phyloP scores from a whole-genome alignment of 225 moss, liverwort and hornwort genomes.

The Straminergon stramineum region DNA sequence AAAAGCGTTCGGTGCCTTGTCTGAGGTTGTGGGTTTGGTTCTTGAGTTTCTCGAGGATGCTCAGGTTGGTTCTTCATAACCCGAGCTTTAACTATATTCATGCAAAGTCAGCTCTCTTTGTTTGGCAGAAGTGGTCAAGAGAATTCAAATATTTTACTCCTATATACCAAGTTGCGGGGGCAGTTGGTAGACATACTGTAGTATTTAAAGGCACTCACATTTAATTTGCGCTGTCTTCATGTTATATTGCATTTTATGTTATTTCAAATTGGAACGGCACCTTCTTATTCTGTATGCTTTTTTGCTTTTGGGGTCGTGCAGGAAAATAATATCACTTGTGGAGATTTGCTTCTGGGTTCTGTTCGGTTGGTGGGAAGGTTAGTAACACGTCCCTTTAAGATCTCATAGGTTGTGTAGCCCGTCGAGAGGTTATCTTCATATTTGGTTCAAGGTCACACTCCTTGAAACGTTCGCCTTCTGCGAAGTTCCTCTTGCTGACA shows the following conservation, averaged over 20 bases:
- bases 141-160: background rate
- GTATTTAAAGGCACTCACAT: background rate
- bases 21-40: conserved; percentile 69
- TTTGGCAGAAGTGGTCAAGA: background rate
- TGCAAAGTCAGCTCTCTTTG: background rate
- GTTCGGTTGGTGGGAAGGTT: conserved; percentile 82
- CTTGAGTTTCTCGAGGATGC: conserved; percentile 87
- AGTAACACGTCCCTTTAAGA: background rate
- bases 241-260: background rate
- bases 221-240: background rate
- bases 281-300: background rate
- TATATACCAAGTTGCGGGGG: background rate
- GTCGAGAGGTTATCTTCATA: background rate
- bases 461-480: background rate
- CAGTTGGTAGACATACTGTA: background rate
- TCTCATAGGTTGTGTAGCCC: background rate
- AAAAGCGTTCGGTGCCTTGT: conserved; percentile 47
- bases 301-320: conserved; percentile 13
- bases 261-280: background rate
- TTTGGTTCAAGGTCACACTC: background rate
- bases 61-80: conserved; percentile 33
- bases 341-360: conserved; percentile 66
- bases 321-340: conserved; percentile 49
- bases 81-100: background rate
- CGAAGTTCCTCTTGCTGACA: background rate